Evolutionary conservation across 495 filamentous ascomycete species (phyloP).

Genomic region (Filosporella fistucella): DNA sequence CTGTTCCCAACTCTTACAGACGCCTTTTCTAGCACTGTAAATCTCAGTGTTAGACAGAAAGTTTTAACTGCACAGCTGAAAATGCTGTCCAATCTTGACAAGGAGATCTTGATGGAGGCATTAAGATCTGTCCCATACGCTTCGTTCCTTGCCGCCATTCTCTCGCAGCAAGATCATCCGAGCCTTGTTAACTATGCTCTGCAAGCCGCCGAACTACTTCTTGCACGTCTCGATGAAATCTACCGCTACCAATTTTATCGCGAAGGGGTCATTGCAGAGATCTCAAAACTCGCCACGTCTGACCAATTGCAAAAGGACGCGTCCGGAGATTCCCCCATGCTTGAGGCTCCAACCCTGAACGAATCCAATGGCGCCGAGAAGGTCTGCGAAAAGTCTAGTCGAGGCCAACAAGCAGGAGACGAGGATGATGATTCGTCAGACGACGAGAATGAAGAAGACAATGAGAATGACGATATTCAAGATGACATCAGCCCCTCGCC

Average conservation of each 20-base stretch:
- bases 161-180: slow-evolving; percentile 92
- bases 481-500: slow-evolving; percentile 70
- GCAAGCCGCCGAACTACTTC: slow-evolving; percentile 81
- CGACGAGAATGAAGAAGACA: slow-evolving; percentile 45
- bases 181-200: slow-evolving; percentile 81
- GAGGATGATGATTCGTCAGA: slow-evolving; percentile 34
- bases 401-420: slow-evolving; percentile 41
- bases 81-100: slow-evolving; percentile 95
- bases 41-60: slow-evolving; percentile 95
- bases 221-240: slow-evolving; percentile 76
- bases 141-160: slow-evolving; percentile 93
- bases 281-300: slow-evolving; percentile 61
- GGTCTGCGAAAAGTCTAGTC: slow-evolving; percentile 21
- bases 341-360: neutral
- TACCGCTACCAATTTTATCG: slow-evolving; percentile 97
- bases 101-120: slow-evolving; percentile 76
- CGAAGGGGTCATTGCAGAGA: slow-evolving; percentile 93
- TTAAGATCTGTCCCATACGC: slow-evolving; percentile 91
- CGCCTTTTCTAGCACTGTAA: slow-evolving; percentile 97
- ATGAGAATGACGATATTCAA: slow-evolving; percentile 62
- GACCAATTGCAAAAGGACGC: slow-evolving; percentile 9
- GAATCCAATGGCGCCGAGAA: slow-evolving; percentile 9
- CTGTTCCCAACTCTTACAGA: slow-evolving; percentile 96
- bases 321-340: neutral
- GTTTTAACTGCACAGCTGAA: slow-evolving; percentile 92